Percentiles rank a stretch among this genome's conserved stretches.
Evolutionary conservation across 768 basidiomycete genomes (phyloP).

Genomic region (Suillus weaverae): DNA sequence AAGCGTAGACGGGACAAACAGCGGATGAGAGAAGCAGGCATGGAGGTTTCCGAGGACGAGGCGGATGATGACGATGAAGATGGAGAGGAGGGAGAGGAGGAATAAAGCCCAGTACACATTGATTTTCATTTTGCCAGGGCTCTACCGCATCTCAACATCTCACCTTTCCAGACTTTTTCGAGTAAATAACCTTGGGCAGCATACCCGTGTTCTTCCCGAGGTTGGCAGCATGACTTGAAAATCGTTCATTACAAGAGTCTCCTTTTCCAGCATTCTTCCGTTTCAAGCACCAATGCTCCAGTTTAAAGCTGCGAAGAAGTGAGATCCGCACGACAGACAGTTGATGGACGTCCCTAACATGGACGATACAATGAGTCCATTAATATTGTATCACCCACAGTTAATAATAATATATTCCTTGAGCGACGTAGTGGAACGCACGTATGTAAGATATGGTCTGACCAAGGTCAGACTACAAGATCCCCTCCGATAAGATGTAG

Average conservation of each 20-base stretch:
- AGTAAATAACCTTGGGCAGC: not conserved
- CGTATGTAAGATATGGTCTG: not conserved
- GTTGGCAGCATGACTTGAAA: not conserved
- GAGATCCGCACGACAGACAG: not conserved
- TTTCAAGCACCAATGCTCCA: not conserved
- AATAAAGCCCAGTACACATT: not conserved
- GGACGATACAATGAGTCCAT: not conserved
- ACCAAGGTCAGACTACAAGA: not conserved
- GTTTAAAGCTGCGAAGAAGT: not conserved
- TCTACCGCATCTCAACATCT: not conserved
- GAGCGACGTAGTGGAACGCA: no score
- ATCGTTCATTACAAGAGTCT: not conserved
- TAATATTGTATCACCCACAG: not conserved
- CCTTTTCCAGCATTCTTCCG: not conserved
- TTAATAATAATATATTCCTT: not conserved
- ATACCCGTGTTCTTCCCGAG: not conserved
- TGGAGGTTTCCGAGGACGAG: constrained; percentile 94
- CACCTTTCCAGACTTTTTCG: not conserved
- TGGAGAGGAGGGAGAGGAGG: constrained; percentile 35
- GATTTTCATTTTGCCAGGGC: not conserved
- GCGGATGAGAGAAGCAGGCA: constrained; percentile 65
- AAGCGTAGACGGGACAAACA: constrained; percentile 87
- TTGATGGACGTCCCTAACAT: not conserved
- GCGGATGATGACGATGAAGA: constrained; percentile 67
- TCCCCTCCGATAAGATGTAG: not conserved